These are phyloP conservation scores for Hypoxylon fuscum DNA, from an alignment of 495 filamentous ascomycete genomes.

Conservation along the genomic window DNA sequence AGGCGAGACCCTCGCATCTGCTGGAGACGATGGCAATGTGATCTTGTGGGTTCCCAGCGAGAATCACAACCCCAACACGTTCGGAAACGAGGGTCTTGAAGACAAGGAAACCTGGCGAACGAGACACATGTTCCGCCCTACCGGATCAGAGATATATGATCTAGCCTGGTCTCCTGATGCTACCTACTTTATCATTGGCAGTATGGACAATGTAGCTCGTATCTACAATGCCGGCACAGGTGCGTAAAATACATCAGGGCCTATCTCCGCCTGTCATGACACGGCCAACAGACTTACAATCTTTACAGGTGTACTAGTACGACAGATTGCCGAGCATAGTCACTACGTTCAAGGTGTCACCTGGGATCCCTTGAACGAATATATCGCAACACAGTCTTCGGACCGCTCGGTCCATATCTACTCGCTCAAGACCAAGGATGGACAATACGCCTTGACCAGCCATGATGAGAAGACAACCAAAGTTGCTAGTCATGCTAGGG, in stretches of 20 bases:
- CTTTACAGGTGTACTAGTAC: constrained; percentile 78
- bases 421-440: constrained; percentile 93
- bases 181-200: constrained; percentile 95
- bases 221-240: constrained; percentile 97
- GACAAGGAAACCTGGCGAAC: constrained; percentile 97
- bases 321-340: constrained; percentile 98
- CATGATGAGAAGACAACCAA: constrained; percentile 56
- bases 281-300: constrained; percentile 6
- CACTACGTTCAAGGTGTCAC: constrained; percentile 99
- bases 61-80: constrained; percentile 59
- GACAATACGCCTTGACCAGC: constrained; percentile 80
- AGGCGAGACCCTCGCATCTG: constrained; percentile 92
- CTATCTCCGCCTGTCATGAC: constrained; percentile 2
- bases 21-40: constrained; percentile 96
- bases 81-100: constrained; percentile 85
- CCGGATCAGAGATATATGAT: constrained; percentile 95
- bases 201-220: constrained; percentile 97
- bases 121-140: constrained; percentile 96
- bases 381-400: constrained; percentile 96
- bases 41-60: constrained; percentile 95
- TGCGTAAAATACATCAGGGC: constrained; percentile 59
- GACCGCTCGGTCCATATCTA: constrained; percentile 98
- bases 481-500: constrained; percentile 70
- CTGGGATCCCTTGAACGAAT: constrained; percentile 98
- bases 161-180: constrained; percentile 98